Percentiles rank a stretch among this genome's conserved stretches.
Evolutionary conservation across 176 grass and related monocot species (phyloP).

Genomic region (Ensete ventricosum): DNA sequence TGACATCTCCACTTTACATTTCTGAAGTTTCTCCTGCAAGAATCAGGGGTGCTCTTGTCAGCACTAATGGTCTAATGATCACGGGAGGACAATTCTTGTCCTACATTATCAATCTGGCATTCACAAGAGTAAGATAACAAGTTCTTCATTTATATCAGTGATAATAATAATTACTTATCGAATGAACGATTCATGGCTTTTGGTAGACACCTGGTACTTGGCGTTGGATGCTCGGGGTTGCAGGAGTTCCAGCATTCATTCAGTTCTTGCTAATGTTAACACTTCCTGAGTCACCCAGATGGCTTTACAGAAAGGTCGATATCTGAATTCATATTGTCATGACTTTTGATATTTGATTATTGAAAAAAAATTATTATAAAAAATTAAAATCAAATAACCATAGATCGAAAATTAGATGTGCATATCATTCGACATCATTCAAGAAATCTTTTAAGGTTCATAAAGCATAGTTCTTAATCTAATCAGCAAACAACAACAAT

Average conservation of each 20-base stretch:
- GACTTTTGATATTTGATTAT: too few relatives aligned
- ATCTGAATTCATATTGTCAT: too few relatives aligned
- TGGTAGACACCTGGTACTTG: slow-evolving; percentile 66
- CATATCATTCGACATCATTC: too few relatives aligned
- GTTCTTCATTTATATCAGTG: too few relatives aligned
- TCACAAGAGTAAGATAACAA: slow-evolving; percentile 44
- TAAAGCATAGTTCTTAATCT: too few relatives aligned
- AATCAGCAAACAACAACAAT: too few relatives aligned
- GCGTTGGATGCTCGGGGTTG: slow-evolving; percentile 98
- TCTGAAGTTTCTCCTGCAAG: slow-evolving; percentile 92
- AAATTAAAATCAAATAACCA: too few relatives aligned
- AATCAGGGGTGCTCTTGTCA: slow-evolving; percentile 84
- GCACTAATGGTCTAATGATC: slow-evolving; percentile 87
- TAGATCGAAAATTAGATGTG: too few relatives aligned
- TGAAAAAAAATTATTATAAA: too few relatives aligned
- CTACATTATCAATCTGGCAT: slow-evolving; percentile 92
- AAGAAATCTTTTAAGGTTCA: too few relatives aligned
- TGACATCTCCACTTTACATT: slow-evolving; percentile 95
- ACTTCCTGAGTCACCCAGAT: slow-evolving; percentile 91
- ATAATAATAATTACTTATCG: too few relatives aligned
- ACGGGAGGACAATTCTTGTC: slow-evolving; percentile 94
- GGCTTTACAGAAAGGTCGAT: slow-evolving; percentile 77
- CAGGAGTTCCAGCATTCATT: slow-evolving; percentile 68
- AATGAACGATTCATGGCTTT: background rate
- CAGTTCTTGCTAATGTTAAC: slow-evolving; percentile 78